These are phyloP conservation scores for Hyaloperonospora brassicae DNA, from an alignment of 352 stramenopile genomes.

Conservation along the genomic window DNA sequence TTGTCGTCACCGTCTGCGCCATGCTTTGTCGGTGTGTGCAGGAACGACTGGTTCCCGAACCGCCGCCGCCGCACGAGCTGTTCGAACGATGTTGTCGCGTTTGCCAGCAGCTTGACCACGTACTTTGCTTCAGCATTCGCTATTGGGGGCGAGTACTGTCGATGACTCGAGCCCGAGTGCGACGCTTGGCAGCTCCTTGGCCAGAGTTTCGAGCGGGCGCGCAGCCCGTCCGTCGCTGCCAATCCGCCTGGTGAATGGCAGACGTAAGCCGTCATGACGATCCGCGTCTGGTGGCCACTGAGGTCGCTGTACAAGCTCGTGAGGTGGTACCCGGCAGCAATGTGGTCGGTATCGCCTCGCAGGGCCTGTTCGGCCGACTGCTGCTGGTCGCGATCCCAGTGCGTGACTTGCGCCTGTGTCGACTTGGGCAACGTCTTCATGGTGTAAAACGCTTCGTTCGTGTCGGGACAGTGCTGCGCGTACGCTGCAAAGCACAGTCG, in stretches of 20 bases:
- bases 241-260: slow-evolving; percentile 8
- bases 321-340: slow-evolving; percentile 60
- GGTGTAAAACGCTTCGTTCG: slow-evolving; percentile 52
- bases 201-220: slow-evolving; percentile 14
- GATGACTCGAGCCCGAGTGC: slow-evolving; percentile 1
- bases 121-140: slow-evolving; percentile 39
- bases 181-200: slow-evolving; percentile 4
- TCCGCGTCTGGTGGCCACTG: slow-evolving; percentile 40
- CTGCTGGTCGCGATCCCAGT: slow-evolving; percentile 3
- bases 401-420: slow-evolving; percentile 32
- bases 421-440: slow-evolving; percentile 52
- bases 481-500: slow-evolving; percentile 56
- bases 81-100: slow-evolving; percentile 44
- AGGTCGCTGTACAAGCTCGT: slow-evolving; percentile 37
- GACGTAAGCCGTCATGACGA: slow-evolving; percentile 58
- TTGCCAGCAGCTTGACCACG: slow-evolving; percentile 41
- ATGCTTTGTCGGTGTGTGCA: slow-evolving; percentile 28
- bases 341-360: slow-evolving; percentile 41
- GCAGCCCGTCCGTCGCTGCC: not conserved
- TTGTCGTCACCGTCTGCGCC: slow-evolving; percentile 18
- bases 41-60: slow-evolving; percentile 44
- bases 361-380: slow-evolving; percentile 13
- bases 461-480: slow-evolving; percentile 30
- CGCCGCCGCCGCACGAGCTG: slow-evolving; percentile 48
- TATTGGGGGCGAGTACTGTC: slow-evolving; percentile 4